Percentiles rank a stretch among this genome's conserved stretches.
Evolutionary conservation across 352 stramenopile genomes (phyloP).

Genomic region (Phytophthora idaei): DNA sequence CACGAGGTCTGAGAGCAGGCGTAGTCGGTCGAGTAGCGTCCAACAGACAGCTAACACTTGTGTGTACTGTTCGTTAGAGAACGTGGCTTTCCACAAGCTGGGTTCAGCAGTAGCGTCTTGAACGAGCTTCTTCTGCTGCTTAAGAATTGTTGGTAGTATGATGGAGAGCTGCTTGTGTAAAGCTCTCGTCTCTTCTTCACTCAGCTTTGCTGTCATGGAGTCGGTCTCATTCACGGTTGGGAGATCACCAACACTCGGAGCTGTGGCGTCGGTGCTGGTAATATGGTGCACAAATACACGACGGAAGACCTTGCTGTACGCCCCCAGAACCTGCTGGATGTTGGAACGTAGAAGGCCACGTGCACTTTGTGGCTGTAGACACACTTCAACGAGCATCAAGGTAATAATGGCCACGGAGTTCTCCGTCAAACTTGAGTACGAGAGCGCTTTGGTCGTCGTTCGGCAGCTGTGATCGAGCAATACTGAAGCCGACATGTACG

Average conservation of each 20-base stretch:
- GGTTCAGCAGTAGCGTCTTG: constrained; percentile 59
- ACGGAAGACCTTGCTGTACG: constrained; percentile 49
- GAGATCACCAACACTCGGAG: constrained; percentile 14
- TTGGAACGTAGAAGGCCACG: constrained; percentile 59
- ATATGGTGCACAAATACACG: constrained; percentile 65
- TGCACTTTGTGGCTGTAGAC: constrained; percentile 56
- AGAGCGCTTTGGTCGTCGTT: constrained; percentile 28
- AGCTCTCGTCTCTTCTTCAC: constrained; percentile 30
- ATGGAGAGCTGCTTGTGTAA: constrained; percentile 50
- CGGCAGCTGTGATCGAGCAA: constrained; percentile 60
- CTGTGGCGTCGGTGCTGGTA: constrained; percentile 19
- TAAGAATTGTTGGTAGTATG: constrained; percentile 42
- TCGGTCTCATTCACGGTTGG: constrained; percentile 18
- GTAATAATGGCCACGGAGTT: constrained; percentile 76
- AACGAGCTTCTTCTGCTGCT: constrained; percentile 55
- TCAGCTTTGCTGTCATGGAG: constrained; percentile 20
- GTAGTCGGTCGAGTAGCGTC: constrained; percentile 56
- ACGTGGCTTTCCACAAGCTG: constrained; percentile 57
- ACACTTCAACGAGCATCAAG: constrained; percentile 62
- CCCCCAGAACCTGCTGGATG: constrained; percentile 50
- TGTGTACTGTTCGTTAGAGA: constrained; percentile 60
- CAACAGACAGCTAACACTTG: constrained; percentile 50
- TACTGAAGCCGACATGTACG: constrained; percentile 66
- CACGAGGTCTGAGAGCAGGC: constrained; percentile 67
- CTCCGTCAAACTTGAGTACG: constrained; percentile 69